phyloP scores from a whole-genome alignment of 208 protist genomes.

The Crithidia mellificae region DNA sequence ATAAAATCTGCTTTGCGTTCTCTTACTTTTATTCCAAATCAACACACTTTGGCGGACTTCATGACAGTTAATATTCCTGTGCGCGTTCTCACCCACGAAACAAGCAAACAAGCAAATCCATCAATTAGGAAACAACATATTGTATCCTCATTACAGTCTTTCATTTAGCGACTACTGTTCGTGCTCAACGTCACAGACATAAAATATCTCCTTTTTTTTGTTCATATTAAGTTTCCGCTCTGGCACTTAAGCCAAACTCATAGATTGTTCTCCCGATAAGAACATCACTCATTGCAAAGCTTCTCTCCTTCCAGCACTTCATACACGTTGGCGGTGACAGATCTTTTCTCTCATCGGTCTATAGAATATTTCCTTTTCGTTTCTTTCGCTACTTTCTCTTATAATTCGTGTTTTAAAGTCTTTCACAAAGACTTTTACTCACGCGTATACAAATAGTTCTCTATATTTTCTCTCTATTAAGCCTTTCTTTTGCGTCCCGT shows the following conservation, averaged over 20 bases:
- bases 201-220: slow-evolving; percentile 12
- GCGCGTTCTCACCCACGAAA: neutral
- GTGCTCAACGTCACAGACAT: neutral
- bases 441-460: no score
- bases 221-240: slow-evolving; percentile 23
- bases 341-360: neutral
- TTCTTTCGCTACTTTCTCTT: neutral
- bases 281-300: neutral
- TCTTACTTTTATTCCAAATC: neutral
- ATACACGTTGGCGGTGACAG: slow-evolving; percentile 4
- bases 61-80: neutral
- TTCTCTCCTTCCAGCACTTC: neutral
- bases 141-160: neutral
- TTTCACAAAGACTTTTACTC: no score
- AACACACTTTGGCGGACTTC: neutral
- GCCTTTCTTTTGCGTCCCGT: no score
- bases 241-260: neutral
- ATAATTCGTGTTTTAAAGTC: neutral
- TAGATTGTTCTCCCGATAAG: slow-evolving; percentile 5
- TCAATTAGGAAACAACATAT: neutral
- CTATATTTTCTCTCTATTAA: no score
- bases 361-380: slow-evolving; percentile 2
- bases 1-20: neutral
- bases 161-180: neutral
- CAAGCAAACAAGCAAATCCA: neutral